Evolutionary conservation across 768 basidiomycete genomes (phyloP), one percentile per base, ranked within the genome.

Genomic region (Xerocomellus intermedius): DNA sequence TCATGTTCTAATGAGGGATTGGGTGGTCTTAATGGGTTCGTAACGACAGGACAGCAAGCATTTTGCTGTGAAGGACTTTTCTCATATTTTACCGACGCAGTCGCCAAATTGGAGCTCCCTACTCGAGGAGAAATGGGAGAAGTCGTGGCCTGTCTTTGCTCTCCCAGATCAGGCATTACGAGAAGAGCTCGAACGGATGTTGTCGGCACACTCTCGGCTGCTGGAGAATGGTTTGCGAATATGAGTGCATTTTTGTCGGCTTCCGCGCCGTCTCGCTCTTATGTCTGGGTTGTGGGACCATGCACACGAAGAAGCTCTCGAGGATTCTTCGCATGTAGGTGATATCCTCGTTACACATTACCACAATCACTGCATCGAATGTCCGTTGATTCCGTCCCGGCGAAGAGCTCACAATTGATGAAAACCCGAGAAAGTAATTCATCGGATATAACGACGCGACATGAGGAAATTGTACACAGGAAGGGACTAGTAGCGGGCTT

Each of bases 41-140:
- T 22, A 39, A 19, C 22, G 21, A 44, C 42, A 77, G 73, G 42
- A 67, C 36, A 74, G 67, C 56, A 75, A 77, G 21, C 71, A 78
- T 51, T 63, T 79, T n/a, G 56, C 75, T 2, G 82, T 92, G 17
- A 88, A 88, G 64, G 93, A 95, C 60, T 95, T 95, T 66, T 89
- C 91, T 19, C 91, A 94, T 69, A 88, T 94, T 55, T 77, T 84
- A 32, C 64, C 79, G 5, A 84, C 87, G 2, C 84, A 83, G 0
- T 94, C 93, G 5, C 91, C 93, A 10, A 83, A 94, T 69, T 94
- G 89, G 86, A 58, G 58, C 17, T 28, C 2, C 8, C 41, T 73
- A 17, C 30, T 36, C 9, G 52, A 67, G 50, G 60, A 57, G 13
- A 42, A 48, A 5, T 24, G 54, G 38, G 49, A 67, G 38, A 56